A percentile compares a stretch with the other conserved stretches of the same genome.
These are phyloP conservation scores for Geranium rotundifolium DNA, from an alignment of 345 rosid genomes.

Conservation along the genomic window DNA sequence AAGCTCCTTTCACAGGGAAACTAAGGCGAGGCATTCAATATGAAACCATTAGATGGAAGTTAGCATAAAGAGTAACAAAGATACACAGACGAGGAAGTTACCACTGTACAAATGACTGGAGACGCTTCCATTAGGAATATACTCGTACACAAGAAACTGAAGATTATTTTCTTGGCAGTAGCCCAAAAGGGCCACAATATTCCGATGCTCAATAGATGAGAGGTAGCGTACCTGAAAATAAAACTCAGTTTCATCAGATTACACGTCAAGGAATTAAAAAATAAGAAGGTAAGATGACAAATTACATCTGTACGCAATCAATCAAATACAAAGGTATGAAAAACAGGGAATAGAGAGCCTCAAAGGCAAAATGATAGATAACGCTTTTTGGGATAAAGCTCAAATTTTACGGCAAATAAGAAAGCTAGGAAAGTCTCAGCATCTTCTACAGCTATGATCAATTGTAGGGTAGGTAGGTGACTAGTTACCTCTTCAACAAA, in stretches of 20 bases:
- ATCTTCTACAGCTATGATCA: not conserved
- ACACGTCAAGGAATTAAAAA: not conserved
- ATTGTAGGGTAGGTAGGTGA: not conserved
- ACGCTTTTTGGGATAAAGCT: not conserved
- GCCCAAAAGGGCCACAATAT: conserved; percentile 51
- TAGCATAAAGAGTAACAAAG: not conserved
- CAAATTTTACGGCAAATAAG: not conserved
- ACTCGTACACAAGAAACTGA: conserved; percentile 51
- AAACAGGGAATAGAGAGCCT: no score
- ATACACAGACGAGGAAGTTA: conserved; percentile 10
- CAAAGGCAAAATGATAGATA: no score
- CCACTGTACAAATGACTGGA: conserved; percentile 41
- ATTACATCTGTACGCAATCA: not conserved
- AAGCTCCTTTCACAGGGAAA: not conserved
- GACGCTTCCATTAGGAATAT: conserved; percentile 54
- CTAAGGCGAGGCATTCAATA: not conserved
- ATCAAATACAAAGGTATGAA: not conserved
- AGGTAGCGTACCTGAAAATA: conserved; percentile 32
- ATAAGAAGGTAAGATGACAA: not conserved
- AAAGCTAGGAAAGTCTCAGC: not conserved
- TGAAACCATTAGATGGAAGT: not conserved
- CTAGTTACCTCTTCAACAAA: conserved; percentile 39
- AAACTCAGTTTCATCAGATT: not conserved
- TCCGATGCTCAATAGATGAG: conserved; percentile 47
- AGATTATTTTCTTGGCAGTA: conserved; percentile 41